Evolutionary conservation across 139 green algal species (phyloP).

Genomic region (Micractinium conductrix): DNA sequence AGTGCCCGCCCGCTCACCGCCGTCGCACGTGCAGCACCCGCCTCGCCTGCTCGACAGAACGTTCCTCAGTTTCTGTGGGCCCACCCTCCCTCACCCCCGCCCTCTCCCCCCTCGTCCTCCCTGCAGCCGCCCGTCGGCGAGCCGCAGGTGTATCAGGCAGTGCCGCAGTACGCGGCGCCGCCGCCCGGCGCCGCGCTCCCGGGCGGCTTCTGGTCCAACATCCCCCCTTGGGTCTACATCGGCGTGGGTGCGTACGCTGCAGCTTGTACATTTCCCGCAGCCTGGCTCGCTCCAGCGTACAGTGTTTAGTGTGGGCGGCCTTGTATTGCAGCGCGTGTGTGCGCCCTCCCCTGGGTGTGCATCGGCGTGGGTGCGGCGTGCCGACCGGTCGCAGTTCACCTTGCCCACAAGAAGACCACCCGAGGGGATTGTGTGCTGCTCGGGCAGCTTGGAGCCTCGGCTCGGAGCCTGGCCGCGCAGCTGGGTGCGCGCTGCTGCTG

Average conservation of each 20-base stretch:
- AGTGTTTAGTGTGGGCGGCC: too few species aligned
- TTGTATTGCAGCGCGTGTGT: too few species aligned
- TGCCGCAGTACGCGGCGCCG: constrained; percentile 12
- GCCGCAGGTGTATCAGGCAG: constrained; percentile 24
- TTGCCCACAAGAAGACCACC: too few species aligned
- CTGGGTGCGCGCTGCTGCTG: too few species aligned
- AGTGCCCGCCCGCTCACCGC: neutral
- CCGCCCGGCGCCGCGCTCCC: neutral
- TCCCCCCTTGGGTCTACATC: constrained; percentile 49
- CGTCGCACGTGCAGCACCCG: neutral
- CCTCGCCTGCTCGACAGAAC: neutral
- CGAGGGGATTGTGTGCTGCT: too few species aligned
- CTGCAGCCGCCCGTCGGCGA: neutral
- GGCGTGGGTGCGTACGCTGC: constrained; percentile 39
- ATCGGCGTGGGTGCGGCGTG: neutral
- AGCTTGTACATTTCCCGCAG: too few species aligned
- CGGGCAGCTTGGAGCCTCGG: too few species aligned
- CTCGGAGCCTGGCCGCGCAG: too few species aligned
- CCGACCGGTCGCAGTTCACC: neutral
- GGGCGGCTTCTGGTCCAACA: constrained; percentile 33
- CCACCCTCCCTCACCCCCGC: neutral
- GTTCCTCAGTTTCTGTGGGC: neutral
- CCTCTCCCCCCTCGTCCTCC: too few species aligned
- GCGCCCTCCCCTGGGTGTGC: too few species aligned
- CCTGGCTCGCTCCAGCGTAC: too few species aligned